These are phyloP conservation scores for Botrytis byssoidea DNA, from an alignment of 2,329 filamentous ascomycete genomes.

Conservation along the genomic window DNA sequence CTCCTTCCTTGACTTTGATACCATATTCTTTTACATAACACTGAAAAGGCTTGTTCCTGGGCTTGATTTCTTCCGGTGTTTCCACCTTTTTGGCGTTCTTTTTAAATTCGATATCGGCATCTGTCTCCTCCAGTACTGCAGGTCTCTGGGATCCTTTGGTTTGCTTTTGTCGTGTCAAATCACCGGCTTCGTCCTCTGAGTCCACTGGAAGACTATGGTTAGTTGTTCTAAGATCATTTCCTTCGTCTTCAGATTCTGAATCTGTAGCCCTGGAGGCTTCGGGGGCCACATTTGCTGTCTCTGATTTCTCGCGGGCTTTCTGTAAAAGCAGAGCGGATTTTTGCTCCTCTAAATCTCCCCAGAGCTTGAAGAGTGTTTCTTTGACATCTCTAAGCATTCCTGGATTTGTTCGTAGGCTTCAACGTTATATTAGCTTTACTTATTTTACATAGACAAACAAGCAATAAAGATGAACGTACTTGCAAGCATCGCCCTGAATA, in stretches of 20 bases:
- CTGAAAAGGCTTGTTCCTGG: slow-evolving; percentile 58
- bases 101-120: not conserved
- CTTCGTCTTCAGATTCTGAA: slow-evolving; percentile 12
- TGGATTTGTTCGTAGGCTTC: slow-evolving; percentile 56
- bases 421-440: not conserved
- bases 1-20: slow-evolving; percentile 44
- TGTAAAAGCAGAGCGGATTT: slow-evolving; percentile 46
- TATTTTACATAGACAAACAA: not conserved
- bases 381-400: slow-evolving; percentile 53
- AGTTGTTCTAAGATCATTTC: not conserved
- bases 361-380: slow-evolving; percentile 73
- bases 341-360: slow-evolving; percentile 80
- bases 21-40: slow-evolving; percentile 75
- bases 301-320: not conserved
- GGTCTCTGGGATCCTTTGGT: not conserved
- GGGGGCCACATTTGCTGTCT: slow-evolving; percentile 27
- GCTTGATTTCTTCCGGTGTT: slow-evolving; percentile 22
- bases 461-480: slow-evolving; percentile 44
- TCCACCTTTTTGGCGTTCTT: not conserved
- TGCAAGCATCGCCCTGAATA: slow-evolving; percentile 47
- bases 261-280: not conserved
- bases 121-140: not conserved
- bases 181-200: not conserved
- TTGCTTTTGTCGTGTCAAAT: not conserved
- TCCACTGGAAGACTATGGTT: not conserved